phyloP scores from a whole-genome alignment of 352 stramenopile species.

The Phytophthora rubi region DNA sequence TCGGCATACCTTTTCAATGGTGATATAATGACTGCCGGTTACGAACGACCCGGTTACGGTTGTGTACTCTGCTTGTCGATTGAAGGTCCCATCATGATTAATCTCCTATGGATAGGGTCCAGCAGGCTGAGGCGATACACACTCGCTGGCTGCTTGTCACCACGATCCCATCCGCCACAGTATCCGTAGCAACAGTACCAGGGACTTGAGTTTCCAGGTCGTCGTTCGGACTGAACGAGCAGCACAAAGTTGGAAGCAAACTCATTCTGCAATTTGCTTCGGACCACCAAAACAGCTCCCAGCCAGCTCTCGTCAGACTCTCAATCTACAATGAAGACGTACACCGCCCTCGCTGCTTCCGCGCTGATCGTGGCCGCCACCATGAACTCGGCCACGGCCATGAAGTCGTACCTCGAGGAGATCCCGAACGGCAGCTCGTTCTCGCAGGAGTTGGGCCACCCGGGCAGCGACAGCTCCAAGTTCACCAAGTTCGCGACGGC shows the following conservation, averaged over 20 bases:
- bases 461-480: constrained; percentile 31
- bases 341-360: constrained; percentile 26
- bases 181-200: constrained; percentile 14
- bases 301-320: constrained; percentile 12
- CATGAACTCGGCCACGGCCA: constrained; percentile 23
- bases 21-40: neutral
- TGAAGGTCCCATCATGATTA: constrained; percentile 16
- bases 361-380: constrained; percentile 30
- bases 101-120: neutral
- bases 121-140: constrained; percentile 2
- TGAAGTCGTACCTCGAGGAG: constrained; percentile 38
- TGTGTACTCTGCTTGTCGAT: constrained; percentile 1
- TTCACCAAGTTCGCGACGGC: constrained; percentile 48
- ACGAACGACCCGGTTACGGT: neutral
- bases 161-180: constrained; percentile 19
- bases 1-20: too few species aligned
- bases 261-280: constrained; percentile 28
- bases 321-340: constrained; percentile 28
- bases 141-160: neutral
- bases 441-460: constrained; percentile 47
- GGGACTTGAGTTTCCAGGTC: constrained; percentile 12
- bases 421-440: constrained; percentile 54
- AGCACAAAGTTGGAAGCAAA: neutral
- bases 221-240: neutral
- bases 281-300: constrained; percentile 18